Base-by-base conservation (phyloP, 2,329 filamentous ascomycete genomes). In the Dothideomycetes sp. region DNA sequence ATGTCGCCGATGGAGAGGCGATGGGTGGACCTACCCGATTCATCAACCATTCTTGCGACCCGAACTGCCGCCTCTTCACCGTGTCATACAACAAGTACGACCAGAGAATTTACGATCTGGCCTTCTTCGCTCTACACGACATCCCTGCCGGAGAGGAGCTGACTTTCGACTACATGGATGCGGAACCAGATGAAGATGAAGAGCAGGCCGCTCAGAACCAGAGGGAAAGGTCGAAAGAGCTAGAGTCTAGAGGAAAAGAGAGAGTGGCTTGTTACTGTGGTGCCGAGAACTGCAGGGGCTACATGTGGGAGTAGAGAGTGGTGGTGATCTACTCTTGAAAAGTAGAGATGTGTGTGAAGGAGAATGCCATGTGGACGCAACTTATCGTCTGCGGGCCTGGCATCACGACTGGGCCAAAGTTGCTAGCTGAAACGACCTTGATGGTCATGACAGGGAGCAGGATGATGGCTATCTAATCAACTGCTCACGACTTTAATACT, bases 41-140 rank as follows among this genome's bases (percentile, higher is more conserved):
- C 58, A 82, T 89, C 56, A 91, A 91, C 51, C 84, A 91, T 56
- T 82, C 75, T 2, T 89, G 84, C 55, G 74, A 84, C 4, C 84
- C 84, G 0, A 89, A 88, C 52, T 71, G 86, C 52, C 70, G 81
- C 11, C 84, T 87, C 44, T 89, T 88, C 58, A 83, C 81, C 0
- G 76, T 85, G 1, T 81, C 84, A 2, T 83, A 81, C 37, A 84
- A 88, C 52, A 79, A 84, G 45, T 75, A 81, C 0, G 81, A 88
- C 51, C 77, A 77, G 43, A 72, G 77, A 34, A 69, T 88, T 5
- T 86, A 89, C 55, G 81, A 87, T 44, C 63, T 89, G 35, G 84
- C 82, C 0, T 70, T 89, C 44, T 89, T 89, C 51, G 82, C 84
- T 0, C 71, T 78, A 19, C 63, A 70, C 31, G 71, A 83, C 38